A percentile compares a stretch with the other conserved stretches of the same genome.
phyloP scores from a whole-genome alignment of 257 asterid species.

The Forsythia viridissima region DNA sequence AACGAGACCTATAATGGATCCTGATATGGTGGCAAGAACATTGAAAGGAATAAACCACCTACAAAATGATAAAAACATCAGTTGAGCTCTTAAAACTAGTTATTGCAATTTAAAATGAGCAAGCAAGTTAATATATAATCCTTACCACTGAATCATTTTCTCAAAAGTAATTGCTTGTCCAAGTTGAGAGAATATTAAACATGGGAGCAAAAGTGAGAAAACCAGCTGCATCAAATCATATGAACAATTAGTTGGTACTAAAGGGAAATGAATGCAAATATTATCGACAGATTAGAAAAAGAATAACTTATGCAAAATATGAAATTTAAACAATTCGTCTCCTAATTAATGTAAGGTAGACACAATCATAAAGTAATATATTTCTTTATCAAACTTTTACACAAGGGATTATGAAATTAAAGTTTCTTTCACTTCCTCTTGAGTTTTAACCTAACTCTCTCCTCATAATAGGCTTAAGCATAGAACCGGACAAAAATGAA shows the following conservation, averaged over 20 bases:
- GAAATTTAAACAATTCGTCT: slow-evolving; percentile 2
- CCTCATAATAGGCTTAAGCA: not conserved
- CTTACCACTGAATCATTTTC: slow-evolving; percentile 80
- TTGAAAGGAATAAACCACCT: slow-evolving; percentile 99
- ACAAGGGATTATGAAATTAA: not conserved
- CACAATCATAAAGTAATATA: not conserved
- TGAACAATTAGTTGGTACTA: slow-evolving; percentile 4
- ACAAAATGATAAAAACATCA: slow-evolving; percentile 30
- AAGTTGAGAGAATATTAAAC: slow-evolving; percentile 93
- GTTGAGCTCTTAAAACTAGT: slow-evolving; percentile 15
- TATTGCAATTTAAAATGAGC: not conserved
- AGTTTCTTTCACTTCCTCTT: slow-evolving; percentile 7
- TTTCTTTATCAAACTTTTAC: not conserved
- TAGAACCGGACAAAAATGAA: not conserved
- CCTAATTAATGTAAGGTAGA: not conserved
- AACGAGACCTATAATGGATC: slow-evolving; percentile 81
- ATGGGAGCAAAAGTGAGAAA: slow-evolving; percentile 94
- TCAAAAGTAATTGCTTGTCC: slow-evolving; percentile 83
- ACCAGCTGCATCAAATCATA: slow-evolving; percentile 65
- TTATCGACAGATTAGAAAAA: not conserved
- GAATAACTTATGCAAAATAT: slow-evolving; percentile 16
- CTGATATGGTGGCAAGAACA: slow-evolving; percentile 74
- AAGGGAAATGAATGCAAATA: not conserved
- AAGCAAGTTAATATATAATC: not conserved
- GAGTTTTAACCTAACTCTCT: not conserved